A percentile compares a stretch with the other conserved stretches of the same genome.
Evolutionary conservation across 768 basidiomycete genomes (phyloP).

Genomic region (Naganishia antarctica): DNA sequence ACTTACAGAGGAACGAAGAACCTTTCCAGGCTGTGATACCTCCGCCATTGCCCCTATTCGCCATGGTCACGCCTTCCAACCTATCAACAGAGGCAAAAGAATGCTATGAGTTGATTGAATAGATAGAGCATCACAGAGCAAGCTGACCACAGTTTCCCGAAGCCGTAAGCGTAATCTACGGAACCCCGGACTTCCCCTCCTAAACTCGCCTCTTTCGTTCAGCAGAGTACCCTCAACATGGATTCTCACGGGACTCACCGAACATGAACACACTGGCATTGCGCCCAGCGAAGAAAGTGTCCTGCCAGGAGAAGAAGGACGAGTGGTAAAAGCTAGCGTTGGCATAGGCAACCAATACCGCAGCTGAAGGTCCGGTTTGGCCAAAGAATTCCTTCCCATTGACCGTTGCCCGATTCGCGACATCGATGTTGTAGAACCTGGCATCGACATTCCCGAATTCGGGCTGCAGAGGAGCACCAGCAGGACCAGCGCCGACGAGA

Average conservation of each 20-base stretch:
- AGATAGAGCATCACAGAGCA: too few relatives aligned
- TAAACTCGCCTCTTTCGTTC: slow-evolving; percentile 56
- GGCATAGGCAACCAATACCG: slow-evolving; percentile 61
- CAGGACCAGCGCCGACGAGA: slow-evolving; percentile 60
- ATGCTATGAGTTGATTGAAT: too few relatives aligned
- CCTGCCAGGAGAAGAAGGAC: slow-evolving; percentile 61
- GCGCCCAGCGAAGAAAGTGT: slow-evolving; percentile 63
- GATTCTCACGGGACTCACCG: background rate
- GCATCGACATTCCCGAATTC: slow-evolving; percentile 60
- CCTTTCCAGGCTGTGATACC: slow-evolving; percentile 65
- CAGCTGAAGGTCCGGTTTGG: slow-evolving; percentile 58
- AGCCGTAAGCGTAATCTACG: slow-evolving; percentile 56
- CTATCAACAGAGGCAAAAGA: too few relatives aligned
- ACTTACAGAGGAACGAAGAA: slow-evolving; percentile 26
- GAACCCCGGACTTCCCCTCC: slow-evolving; percentile 63
- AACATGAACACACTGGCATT: background rate
- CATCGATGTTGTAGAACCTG: slow-evolving; percentile 64
- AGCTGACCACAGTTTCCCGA: slow-evolving; percentile 42
- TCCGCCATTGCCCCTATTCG: slow-evolving; percentile 63
- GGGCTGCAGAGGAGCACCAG: slow-evolving; percentile 57
- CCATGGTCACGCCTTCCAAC: slow-evolving; percentile 60
- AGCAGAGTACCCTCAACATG: background rate
- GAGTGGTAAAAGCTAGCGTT: slow-evolving; percentile 67
- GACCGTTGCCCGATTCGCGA: slow-evolving; percentile 58
- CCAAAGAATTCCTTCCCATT: slow-evolving; percentile 24